Evolutionary conservation across 805 yeast species (phyloP).

Genomic region (Yarrowia sp.): DNA sequence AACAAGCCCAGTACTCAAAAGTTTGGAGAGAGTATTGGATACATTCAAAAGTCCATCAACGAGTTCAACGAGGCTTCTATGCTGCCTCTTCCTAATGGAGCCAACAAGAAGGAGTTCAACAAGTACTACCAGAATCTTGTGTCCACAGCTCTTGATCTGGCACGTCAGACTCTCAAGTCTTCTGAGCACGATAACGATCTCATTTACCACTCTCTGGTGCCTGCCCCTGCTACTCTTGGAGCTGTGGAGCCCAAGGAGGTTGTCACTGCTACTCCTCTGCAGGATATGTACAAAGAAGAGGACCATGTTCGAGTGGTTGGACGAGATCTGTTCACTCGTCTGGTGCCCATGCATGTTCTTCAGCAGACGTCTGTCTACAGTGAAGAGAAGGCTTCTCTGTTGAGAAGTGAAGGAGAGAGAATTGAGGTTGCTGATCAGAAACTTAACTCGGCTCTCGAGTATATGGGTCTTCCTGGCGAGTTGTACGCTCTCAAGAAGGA

Average conservation of each 20-base stretch:
- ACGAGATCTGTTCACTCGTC: constrained; percentile 71
- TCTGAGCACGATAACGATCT: constrained; percentile 86
- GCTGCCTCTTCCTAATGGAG: constrained; percentile 12
- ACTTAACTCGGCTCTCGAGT: constrained; percentile 78
- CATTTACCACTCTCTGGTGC: constrained; percentile 81
- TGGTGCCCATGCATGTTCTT: constrained; percentile 85
- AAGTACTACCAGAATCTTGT: constrained; percentile 2
- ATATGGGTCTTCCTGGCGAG: constrained; percentile 74
- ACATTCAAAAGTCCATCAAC: constrained; percentile 59
- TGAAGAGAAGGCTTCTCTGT: constrained; percentile 81
- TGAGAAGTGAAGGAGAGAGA: constrained; percentile 76
- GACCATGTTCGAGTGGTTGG: constrained; percentile 58
- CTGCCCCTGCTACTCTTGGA: constrained; percentile 64
- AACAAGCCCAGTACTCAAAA: constrained; percentile 54
- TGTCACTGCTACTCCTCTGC: constrained; percentile 63
- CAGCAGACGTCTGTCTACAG: constrained; percentile 87
- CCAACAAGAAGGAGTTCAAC: constrained; percentile 20
- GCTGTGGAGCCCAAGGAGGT: constrained; percentile 74
- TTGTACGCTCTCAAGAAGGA: constrained; percentile 47
- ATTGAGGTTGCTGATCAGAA: constrained; percentile 82
- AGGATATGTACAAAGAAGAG: constrained; percentile 51
- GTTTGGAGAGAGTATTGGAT: constrained; percentile 79
- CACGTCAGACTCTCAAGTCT: constrained; percentile 35
- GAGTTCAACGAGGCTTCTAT: constrained; percentile 43
- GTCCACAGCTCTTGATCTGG: background rate